Base-by-base conservation (phyloP, 192 early-diverging fungal species). In the Entrophospora sp. region DNA sequence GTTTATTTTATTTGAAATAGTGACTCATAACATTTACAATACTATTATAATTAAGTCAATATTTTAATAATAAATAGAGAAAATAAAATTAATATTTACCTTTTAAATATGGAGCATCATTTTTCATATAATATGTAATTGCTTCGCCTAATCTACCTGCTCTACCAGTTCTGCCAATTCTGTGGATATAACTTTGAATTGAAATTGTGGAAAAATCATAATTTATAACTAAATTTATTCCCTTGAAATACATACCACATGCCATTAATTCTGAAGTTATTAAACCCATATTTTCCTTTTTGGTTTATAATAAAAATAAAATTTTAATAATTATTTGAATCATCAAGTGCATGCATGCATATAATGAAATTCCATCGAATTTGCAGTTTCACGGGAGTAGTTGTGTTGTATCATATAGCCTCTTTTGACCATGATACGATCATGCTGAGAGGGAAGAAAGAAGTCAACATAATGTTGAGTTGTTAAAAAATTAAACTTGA, bases 11-110 rank as follows among this genome's bases (percentile, higher is more conserved):
- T n/a, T n/a, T n/a, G n/a, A n/a, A n/a, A n/a, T n/a, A n/a, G n/a
- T n/a, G n/a, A n/a, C n/a, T 81, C 94, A 99, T 97, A 9, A 99
- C 95, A 73, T 99, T 97, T 13, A 96, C 95, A 58, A 99, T 88
- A 44, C 83, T 87, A 68, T 3, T 24, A 25, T 9, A 57, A n/a
- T 4, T 12, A 22, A 9, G 25, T 31, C 8, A 22, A 14, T 52
- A 20, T 13, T 24, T 16, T 27, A n/a, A 18, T 24, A 18, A 13
- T 12, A 22, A 40, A 24, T 24, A 64, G 59, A 12, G 46, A 7
- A 36, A 63, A 61, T 1, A 5, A 4, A 3, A 32, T 27, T 27
- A 24, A 66, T 13, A n/a, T 22, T 44, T 28, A 38, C 5, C 27
- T 10, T 89, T 91, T 58, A 98, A 77, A 73, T 94, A 92, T 2